Evolutionary conservation across 305 asterid species (phyloP), one percentile per base, ranked within the genome.

Genomic region (Solanum hybrid): DNA sequence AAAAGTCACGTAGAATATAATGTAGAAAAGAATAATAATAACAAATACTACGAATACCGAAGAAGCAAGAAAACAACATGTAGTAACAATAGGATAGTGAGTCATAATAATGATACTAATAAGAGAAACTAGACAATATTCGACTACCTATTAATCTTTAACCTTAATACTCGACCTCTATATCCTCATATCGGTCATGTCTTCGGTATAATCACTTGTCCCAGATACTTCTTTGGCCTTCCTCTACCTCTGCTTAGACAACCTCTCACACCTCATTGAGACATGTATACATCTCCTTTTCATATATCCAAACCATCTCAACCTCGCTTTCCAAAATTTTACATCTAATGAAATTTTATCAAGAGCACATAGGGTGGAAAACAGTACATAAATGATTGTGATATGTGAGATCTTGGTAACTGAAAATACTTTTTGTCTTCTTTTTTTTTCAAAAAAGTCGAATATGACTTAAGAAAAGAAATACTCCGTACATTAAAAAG

Each of bases 401-500:
- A 81, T 27, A 42, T 13, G 16, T 42, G 73, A 84, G 20, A 17
- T 46, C 3, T 10, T 29, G 31, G 66, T 10, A 84, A 29, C 9
- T 32, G 31, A 84, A 84, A 84, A 17, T 84, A 51, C 73, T 17
- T 51, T 84, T 84, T 66, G 46, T 51, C 31, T 75, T n/a, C 51
- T 29, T 31, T 91, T 87, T 82, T 66, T 80, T 75, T 88, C 86
- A 91, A 87, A 89, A 75, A 72, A 79, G 90, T 64, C 26, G 92
- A 90, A 89, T 79, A 85, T 79, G 92, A 92, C 92, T 89, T 88
- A 6, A 79, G 86, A 89, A 91, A 91, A 86, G 90, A 90, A 86
- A 86, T 24, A 40, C 51, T 40, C 51, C 51, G 51, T 40, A 5
- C 8, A 17, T 72, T 72, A 51, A 84, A 51, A 84, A 84, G 75